Evolutionary conservation across 164 flowering plant species (phyloP).

Genomic region (Cinnamomum chago): DNA sequence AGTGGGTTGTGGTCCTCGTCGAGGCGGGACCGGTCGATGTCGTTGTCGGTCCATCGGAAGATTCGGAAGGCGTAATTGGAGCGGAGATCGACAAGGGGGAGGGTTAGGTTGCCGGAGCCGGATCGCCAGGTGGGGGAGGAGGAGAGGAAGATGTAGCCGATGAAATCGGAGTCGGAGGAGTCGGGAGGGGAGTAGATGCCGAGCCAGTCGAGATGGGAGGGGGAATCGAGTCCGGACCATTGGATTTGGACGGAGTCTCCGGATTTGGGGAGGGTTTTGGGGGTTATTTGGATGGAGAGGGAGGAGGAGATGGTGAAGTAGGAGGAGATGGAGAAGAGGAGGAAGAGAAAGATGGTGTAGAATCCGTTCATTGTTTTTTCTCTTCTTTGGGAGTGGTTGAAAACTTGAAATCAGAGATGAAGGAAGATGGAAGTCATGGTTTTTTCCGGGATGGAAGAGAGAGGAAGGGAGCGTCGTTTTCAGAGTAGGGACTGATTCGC

Average conservation of each 20-base stretch:
- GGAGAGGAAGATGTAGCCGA: slow-evolving; percentile 81
- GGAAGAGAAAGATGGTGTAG: slow-evolving; percentile 9
- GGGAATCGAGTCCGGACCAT: slow-evolving; percentile 61
- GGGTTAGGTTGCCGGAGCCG: slow-evolving; percentile 60
- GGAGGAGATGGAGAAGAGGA: slow-evolving; percentile 14
- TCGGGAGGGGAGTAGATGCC: slow-evolving; percentile 83
- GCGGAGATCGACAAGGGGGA: slow-evolving; percentile 74
- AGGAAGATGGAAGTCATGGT: too few relatives aligned
- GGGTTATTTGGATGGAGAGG: slow-evolving; percentile 36
- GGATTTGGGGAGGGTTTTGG: slow-evolving; percentile 44
- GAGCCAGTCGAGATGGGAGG: slow-evolving; percentile 71
- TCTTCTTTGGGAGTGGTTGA: too few relatives aligned
- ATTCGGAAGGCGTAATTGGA: slow-evolving; percentile 76
- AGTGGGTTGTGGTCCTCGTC: slow-evolving; percentile 85
- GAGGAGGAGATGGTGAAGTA: slow-evolving; percentile 8
- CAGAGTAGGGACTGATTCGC: too few relatives aligned
- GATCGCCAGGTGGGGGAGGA: slow-evolving; percentile 58
- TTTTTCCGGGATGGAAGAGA: too few relatives aligned
- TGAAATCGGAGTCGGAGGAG: slow-evolving; percentile 58
- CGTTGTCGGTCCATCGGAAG: slow-evolving; percentile 66
- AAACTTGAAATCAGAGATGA: too few relatives aligned
- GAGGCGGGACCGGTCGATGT: slow-evolving; percentile 33
- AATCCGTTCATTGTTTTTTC: neutral
- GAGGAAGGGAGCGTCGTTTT: too few relatives aligned
- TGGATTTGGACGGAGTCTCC: slow-evolving; percentile 47